Base-by-base conservation (phyloP, 768 basidiomycete genomes). In the Mycena leptocephala region DNA sequence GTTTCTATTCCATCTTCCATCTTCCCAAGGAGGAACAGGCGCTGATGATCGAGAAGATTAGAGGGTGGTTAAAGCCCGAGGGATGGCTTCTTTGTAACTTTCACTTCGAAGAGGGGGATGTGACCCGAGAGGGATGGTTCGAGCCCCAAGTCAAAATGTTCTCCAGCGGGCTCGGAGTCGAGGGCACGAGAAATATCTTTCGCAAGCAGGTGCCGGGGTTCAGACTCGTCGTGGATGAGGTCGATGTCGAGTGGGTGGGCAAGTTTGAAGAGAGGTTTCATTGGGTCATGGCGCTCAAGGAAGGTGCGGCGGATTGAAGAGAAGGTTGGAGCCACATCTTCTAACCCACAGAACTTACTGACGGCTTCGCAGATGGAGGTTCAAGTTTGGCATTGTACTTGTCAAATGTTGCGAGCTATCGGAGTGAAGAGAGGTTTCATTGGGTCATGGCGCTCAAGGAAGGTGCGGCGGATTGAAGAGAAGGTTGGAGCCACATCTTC, bases 1-100 rank as follows among this genome's bases (percentile, higher is more conserved):
- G 75, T 20, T 80, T 84, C 66, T 84, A 84, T 70, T 80, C 82
- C 11, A 79, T 82, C 51, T 82, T 83, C 59, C 83, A 84, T 69
- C 70, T 82, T 20, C 80, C 80, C 16, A 70, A 74, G 28, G 80
- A 80, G n/a, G 82, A 84, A 67, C 83, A 84, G 66, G 80, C 59
- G n/a, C 26, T 28, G 55, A 81, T 84, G 81, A 68, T 83, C 30
- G 67, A 71, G 62, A 80, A 78, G 72, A 84, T 84, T n/a, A 66
- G 67, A 22, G 76, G 65, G 8, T 83, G 83, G 83, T 56, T 84
- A 43, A 81, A 79, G 70, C 79, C 82, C 7, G 81, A 81, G 11
- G 83, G 82, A n/a, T 78, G 74, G 72, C 46, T 83, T 20, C 72
- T 83, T 58, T 78, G 74, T 37, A 83, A 83, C 67, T 74, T 80